phyloP scores from a whole-genome alignment of 306 rosid species.

The Comarum palustre region DNA sequence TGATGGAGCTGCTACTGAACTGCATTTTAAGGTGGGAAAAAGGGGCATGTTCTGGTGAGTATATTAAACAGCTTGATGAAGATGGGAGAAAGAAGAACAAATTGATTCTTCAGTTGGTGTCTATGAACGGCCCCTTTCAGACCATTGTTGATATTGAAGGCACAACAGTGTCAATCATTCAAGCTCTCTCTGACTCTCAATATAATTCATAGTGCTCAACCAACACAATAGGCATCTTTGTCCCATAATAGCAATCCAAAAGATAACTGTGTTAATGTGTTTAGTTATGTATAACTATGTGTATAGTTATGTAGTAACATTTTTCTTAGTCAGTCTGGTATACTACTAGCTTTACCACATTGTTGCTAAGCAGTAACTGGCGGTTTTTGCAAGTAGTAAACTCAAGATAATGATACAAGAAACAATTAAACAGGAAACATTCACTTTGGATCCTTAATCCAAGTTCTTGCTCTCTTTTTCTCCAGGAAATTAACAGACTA shows the following conservation, averaged over 20 bases:
- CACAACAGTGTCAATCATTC: background rate
- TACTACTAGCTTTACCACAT: background rate
- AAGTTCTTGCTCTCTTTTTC: background rate
- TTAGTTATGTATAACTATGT: background rate
- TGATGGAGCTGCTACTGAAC: conserved; percentile 14
- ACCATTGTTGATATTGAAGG: background rate
- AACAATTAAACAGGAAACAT: background rate
- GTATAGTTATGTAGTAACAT: background rate
- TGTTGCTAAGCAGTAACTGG: background rate
- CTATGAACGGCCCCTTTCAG: background rate
- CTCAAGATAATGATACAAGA: background rate
- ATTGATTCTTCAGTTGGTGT: background rate
- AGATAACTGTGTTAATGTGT: background rate
- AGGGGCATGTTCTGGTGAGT: conserved; percentile 14
- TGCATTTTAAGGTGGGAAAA: conserved; percentile 1
- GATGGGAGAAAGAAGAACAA: background rate
- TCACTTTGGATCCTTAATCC: background rate
- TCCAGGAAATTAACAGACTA: background rate
- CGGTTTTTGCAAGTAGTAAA: background rate
- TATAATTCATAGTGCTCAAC: background rate
- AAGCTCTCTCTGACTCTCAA: background rate
- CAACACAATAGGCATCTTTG: background rate
- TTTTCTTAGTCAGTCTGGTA: background rate
- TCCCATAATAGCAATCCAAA: background rate
- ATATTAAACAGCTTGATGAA: conserved; percentile 2